Conservation (phyloP, 1,139 yeast genomes). For the Diutina neorugosa region DNA sequence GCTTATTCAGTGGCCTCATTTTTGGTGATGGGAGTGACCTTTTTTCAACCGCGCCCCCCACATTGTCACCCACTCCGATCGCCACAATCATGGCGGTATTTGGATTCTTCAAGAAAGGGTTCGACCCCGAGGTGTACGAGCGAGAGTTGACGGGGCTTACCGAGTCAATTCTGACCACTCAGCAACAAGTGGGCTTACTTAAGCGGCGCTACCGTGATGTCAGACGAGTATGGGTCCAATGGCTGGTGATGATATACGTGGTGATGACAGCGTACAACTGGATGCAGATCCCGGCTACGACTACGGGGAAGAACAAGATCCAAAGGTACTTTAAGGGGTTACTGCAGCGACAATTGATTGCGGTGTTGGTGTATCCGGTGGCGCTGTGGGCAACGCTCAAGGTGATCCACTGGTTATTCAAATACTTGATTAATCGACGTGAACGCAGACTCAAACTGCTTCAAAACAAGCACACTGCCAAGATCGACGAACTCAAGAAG, state of each 20-base stretch:
- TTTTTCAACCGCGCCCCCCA: not conserved
- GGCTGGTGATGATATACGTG: slow-evolving; percentile 22
- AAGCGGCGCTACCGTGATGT: slow-evolving; percentile 7
- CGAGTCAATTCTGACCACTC: slow-evolving; percentile 22
- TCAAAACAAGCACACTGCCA: slow-evolving; percentile 35
- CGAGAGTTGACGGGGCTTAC: slow-evolving; percentile 34
- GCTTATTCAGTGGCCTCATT: too few relatives aligned
- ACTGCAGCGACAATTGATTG: slow-evolving; percentile 10
- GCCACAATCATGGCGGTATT: not conserved
- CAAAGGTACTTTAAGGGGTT: slow-evolving; percentile 11
- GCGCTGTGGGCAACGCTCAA: slow-evolving; percentile 13
- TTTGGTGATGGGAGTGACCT: too few relatives aligned
- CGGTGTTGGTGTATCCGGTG: slow-evolving; percentile 20
- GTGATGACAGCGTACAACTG: slow-evolving; percentile 15
- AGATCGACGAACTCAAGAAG: slow-evolving; percentile 65
- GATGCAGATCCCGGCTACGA: not conserved
- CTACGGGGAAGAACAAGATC: not conserved
- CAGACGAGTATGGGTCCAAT: slow-evolving; percentile 14
- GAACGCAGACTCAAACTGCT: not conserved
- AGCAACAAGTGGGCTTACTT: slow-evolving; percentile 15
- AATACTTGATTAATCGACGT: slow-evolving; percentile 12
- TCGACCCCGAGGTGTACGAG: slow-evolving; percentile 41
- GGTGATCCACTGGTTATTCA: slow-evolving; percentile 14
- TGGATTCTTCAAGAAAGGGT: slow-evolving; percentile 14
- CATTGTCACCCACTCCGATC: not conserved